Evolutionary conservation across 2,329 filamentous ascomycete species (phyloP).

Genomic region (Tolypocladium endophyticum): DNA sequence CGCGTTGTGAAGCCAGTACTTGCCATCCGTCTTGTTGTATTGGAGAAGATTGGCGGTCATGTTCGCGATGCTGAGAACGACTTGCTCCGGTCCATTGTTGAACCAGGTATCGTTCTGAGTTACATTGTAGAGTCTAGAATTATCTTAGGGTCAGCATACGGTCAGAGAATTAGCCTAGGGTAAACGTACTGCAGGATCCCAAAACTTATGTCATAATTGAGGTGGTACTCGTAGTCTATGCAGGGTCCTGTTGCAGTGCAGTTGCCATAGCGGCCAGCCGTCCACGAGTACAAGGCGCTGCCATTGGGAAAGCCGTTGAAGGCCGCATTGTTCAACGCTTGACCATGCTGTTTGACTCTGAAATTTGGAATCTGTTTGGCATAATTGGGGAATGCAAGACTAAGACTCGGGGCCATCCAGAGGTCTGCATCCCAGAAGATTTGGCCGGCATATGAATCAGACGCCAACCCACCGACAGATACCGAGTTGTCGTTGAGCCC

Average conservation of each 20-base stretch:
- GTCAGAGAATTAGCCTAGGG: too few relatives aligned
- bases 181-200: slow-evolving; percentile 35
- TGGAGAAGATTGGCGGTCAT: background rate
- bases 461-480: slow-evolving; percentile 14
- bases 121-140: background rate
- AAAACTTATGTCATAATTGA: slow-evolving; percentile 59
- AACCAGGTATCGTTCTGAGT: background rate
- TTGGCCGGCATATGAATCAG: slow-evolving; percentile 17
- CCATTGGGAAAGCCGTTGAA: slow-evolving; percentile 32
- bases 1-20: background rate
- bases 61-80: background rate
- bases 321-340: slow-evolving; percentile 48
- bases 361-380: slow-evolving; percentile 16
- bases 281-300: slow-evolving; percentile 54
- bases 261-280: slow-evolving; percentile 54
- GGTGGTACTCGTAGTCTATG: slow-evolving; percentile 61
- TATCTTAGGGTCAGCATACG: too few relatives aligned
- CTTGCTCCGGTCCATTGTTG: background rate
- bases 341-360: slow-evolving; percentile 19
- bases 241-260: slow-evolving; percentile 51
- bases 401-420: slow-evolving; percentile 16
- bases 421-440: slow-evolving; percentile 20
- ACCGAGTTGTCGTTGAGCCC: slow-evolving; percentile 19
- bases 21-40: background rate
- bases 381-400: slow-evolving; percentile 12